Percentiles rank a stretch among this genome's conserved stretches.
These are phyloP conservation scores for Globisporangium parvum DNA, from an alignment of 352 stramenopile genomes.

Conservation along the genomic window DNA sequence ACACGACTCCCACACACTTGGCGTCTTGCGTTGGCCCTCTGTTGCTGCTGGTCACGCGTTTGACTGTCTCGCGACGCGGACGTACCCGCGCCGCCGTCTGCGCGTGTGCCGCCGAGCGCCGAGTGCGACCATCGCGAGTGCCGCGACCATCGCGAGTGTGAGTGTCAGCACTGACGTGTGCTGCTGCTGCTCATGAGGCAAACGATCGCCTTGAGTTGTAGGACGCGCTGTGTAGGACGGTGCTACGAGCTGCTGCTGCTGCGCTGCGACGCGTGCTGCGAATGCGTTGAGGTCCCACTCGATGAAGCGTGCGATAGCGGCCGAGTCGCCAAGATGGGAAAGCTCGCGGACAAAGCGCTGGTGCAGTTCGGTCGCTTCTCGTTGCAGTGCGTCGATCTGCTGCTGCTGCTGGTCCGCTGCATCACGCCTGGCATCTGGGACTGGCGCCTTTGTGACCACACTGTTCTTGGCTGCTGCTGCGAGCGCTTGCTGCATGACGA, in stretches of 20 bases:
- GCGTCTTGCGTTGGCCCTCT: too few relatives aligned
- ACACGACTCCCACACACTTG: too few relatives aligned
- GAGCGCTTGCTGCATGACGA: too few relatives aligned
- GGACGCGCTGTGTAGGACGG: neutral
- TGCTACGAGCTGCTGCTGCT: neutral
- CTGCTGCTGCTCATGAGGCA: neutral
- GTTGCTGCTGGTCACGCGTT: too few relatives aligned
- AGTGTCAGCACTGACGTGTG: neutral
- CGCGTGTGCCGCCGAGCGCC: too few relatives aligned
- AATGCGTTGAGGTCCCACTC: constrained; percentile 3
- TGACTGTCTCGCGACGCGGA: too few relatives aligned
- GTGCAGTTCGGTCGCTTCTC: neutral
- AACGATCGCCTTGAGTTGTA: neutral
- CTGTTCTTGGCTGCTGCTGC: neutral
- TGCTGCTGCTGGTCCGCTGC: too few relatives aligned
- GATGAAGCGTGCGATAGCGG: neutral
- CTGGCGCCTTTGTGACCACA: neutral
- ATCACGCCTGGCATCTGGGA: too few relatives aligned
- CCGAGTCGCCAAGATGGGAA: neutral
- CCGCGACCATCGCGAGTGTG: too few relatives aligned
- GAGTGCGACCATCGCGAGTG: too few relatives aligned
- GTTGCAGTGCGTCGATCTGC: neutral
- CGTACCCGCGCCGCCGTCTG: too few relatives aligned
- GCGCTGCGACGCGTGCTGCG: neutral
- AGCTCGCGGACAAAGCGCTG: neutral